phyloP scores from a whole-genome alignment of 345 rosid genomes.

The Cardamine occulta region DNA sequence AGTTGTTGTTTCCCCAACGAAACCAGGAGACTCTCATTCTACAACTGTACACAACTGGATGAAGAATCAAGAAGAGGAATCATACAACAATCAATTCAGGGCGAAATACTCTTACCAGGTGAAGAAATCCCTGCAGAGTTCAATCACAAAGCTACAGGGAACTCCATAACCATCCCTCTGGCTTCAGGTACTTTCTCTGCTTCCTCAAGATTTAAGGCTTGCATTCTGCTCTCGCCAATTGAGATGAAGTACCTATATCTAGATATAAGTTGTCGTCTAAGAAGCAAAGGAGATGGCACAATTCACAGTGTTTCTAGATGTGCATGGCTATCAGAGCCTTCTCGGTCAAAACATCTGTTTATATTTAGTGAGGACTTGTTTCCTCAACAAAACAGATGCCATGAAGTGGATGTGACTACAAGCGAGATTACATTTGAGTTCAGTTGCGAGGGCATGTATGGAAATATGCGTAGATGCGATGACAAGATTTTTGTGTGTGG shows the following conservation, averaged over 20 bases:
- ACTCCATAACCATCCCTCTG: constrained; percentile 3
- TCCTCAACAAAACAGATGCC: background rate
- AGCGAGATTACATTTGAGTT: constrained; percentile 7
- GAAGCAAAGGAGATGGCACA: background rate
- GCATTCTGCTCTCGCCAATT: background rate
- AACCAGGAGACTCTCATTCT: constrained; percentile 1
- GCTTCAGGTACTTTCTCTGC: background rate
- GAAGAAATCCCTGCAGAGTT: background rate
- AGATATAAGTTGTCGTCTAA: background rate
- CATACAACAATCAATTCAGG: no score
- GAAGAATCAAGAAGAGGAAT: no score
- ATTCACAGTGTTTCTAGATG: background rate
- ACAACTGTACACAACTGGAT: no score
- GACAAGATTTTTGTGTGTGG: constrained; percentile 28
- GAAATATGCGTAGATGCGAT: background rate
- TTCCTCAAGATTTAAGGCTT: constrained; percentile 30
- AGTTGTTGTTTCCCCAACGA: background rate
- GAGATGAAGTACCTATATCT: rapidly evolving
- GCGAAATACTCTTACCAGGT: no score
- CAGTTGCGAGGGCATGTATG: background rate
- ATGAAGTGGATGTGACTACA: background rate
- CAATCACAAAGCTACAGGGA: constrained; percentile 5
- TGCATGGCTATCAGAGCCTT: no score
- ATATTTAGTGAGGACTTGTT: background rate
- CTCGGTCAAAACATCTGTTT: background rate